Conservation (phyloP, 106 monocot species). For the Acorus calamus region DNA sequence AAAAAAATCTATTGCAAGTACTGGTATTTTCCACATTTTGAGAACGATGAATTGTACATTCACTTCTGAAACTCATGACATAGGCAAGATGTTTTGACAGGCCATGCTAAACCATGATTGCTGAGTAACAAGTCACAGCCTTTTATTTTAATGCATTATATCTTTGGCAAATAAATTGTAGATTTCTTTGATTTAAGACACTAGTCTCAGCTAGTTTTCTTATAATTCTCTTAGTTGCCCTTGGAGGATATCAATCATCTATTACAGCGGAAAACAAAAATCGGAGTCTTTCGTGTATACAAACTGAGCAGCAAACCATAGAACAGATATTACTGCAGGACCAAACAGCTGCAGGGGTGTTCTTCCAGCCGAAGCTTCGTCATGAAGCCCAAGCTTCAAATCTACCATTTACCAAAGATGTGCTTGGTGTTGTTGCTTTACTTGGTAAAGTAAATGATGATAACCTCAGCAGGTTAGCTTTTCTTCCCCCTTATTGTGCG, state of each 20-base stretch:
- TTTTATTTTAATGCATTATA: too few species aligned
- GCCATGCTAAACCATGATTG: too few species aligned
- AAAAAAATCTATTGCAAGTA: too few species aligned
- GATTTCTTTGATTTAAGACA: too few species aligned
- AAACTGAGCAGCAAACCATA: constrained; percentile 37
- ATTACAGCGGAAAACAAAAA: constrained; percentile 9
- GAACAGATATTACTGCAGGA: constrained; percentile 43
- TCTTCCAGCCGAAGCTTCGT: constrained; percentile 47
- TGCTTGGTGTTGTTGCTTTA: constrained; percentile 65
- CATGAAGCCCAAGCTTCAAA: constrained; percentile 31
- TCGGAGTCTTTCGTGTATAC: constrained; percentile 7
- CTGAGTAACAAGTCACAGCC: too few species aligned
- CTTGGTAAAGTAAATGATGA: constrained; percentile 73
- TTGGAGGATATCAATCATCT: constrained; percentile 31
- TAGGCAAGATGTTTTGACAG: too few species aligned
- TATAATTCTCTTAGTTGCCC: constrained; percentile 30
- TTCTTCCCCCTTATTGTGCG: neutral
- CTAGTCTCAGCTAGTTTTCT: too few species aligned
- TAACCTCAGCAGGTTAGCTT: constrained; percentile 63
- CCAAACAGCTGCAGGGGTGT: constrained; percentile 54
- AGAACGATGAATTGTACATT: too few species aligned
- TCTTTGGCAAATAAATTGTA: too few species aligned
- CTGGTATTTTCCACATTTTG: too few species aligned
- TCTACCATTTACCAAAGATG: constrained; percentile 45
- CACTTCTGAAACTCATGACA: too few species aligned